A percentile compares a stretch with the other conserved stretches of the same genome.
Evolutionary conservation across 352 stramenopile species (phyloP).

Genomic region (Globisporangium irregulare): DNA sequence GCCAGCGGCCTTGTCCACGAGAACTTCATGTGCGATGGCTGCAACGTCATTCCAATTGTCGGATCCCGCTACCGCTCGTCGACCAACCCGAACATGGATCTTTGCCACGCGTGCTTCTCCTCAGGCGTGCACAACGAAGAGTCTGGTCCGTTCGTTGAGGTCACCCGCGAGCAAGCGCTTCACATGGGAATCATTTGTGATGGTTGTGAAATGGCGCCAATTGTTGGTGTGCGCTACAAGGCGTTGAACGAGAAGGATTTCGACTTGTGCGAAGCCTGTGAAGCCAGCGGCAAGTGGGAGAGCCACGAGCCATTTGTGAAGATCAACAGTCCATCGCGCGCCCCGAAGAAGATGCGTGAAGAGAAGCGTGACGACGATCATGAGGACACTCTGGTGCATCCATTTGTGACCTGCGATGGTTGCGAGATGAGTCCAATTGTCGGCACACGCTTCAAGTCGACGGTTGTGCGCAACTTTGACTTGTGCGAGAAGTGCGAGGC

Average conservation of each 20-base stretch:
- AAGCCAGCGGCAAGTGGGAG: constrained; percentile 48
- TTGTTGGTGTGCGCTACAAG: constrained; percentile 79
- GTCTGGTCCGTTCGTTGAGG: constrained; percentile 8
- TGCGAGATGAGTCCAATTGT: constrained; percentile 63
- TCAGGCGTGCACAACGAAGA: constrained; percentile 17
- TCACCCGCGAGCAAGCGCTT: constrained; percentile 14
- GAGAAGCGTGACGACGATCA: background rate
- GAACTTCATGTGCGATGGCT: constrained; percentile 38
- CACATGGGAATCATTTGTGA: constrained; percentile 49
- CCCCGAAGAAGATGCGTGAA: constrained; percentile 27
- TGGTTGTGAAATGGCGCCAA: constrained; percentile 48
- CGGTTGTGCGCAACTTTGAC: constrained; percentile 59
- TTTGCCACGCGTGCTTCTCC: constrained; percentile 29
- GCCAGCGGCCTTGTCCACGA: constrained; percentile 23
- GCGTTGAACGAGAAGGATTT: constrained; percentile 67
- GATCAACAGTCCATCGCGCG: constrained; percentile 63
- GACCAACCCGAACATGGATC: constrained; percentile 29
- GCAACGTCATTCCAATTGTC: constrained; percentile 30
- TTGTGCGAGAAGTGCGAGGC: constrained; percentile 59
- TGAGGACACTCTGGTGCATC: constrained; percentile 31
- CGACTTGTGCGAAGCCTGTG: constrained; percentile 73
- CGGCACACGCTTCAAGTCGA: constrained; percentile 65
- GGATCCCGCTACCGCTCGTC: constrained; percentile 34
- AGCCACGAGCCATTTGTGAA: constrained; percentile 72
- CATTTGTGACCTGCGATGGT: constrained; percentile 53